phyloP scores from a whole-genome alignment of 169 alveolate genomes.

The Theileria equi region DNA sequence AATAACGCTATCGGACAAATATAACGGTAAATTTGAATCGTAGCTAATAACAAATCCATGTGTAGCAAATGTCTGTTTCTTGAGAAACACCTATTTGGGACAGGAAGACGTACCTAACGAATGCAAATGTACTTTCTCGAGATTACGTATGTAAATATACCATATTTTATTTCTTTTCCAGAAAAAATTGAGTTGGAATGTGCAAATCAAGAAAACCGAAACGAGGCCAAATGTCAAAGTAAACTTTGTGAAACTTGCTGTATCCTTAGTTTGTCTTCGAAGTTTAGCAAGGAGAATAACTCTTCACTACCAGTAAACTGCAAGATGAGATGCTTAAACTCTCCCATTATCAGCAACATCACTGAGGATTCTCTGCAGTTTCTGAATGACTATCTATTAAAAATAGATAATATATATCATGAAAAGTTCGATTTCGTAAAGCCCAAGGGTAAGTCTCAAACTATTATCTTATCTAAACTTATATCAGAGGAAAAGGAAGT shows the following conservation, averaged over 20 bases:
- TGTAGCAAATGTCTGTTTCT: constrained; percentile 49
- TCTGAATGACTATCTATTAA: constrained; percentile 35
- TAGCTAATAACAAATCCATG: neutral
- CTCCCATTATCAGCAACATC: constrained; percentile 46
- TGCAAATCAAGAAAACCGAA: constrained; percentile 28
- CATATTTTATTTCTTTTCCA: neutral
- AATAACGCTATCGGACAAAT: constrained; percentile 34
- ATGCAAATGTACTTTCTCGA: constrained; percentile 52
- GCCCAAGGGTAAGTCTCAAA: constrained; percentile 5
- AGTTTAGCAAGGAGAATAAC: constrained; percentile 17
- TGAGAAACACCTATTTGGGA: constrained; percentile 39
- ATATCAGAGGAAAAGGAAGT: constrained; percentile 10
- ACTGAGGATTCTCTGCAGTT: constrained; percentile 55
- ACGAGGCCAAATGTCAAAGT: constrained; percentile 17
- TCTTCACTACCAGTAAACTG: constrained; percentile 45
- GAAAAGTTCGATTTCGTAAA: constrained; percentile 11
- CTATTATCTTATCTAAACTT: neutral
- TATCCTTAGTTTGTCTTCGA: constrained; percentile 35
- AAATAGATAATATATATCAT: constrained; percentile 42
- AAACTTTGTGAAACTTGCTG: constrained; percentile 63
- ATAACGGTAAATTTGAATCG: constrained; percentile 23
- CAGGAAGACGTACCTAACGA: constrained; percentile 50
- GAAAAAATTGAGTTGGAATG: constrained; percentile 56
- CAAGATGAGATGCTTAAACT: constrained; percentile 51
- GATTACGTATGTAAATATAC: constrained; percentile 39